phyloP scores from a whole-genome alignment of 306 rosid genomes.

The Fagus crenata region DNA sequence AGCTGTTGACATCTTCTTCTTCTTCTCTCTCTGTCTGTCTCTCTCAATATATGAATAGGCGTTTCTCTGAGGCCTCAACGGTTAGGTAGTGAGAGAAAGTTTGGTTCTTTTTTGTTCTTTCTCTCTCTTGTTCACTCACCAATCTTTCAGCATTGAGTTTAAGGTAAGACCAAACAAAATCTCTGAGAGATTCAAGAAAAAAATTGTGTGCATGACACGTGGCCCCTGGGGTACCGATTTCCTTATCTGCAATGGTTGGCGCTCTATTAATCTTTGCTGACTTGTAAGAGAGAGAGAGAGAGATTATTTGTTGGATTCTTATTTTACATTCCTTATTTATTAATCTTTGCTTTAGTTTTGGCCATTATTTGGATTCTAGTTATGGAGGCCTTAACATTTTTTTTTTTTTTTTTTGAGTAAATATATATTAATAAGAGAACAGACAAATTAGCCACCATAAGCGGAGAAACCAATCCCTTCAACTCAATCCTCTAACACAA shows the following conservation, averaged over 20 bases:
- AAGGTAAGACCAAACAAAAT: conserved; percentile 4
- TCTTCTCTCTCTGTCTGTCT: conserved; percentile 10
- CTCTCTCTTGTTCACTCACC: conserved; percentile 13
- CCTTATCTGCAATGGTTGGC: conserved; percentile 91
- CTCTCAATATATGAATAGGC: background rate
- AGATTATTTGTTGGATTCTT: too few relatives aligned
- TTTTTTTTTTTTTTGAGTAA: background rate
- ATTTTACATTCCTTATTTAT: too few relatives aligned
- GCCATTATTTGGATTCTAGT: too few relatives aligned
- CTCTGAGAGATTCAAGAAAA: conserved; percentile 18
- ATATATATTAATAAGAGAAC: too few relatives aligned
- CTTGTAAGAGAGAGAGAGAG: background rate
- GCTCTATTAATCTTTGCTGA: conserved; percentile 36
- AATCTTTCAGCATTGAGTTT: conserved; percentile 25
- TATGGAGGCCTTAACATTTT: too few relatives aligned
- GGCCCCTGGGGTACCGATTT: conserved; percentile 40
- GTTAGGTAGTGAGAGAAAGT: conserved; percentile 28
- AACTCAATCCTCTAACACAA: too few relatives aligned
- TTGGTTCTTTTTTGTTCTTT: background rate
- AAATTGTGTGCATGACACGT: conserved; percentile 48
- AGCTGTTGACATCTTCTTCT: conserved; percentile 58
- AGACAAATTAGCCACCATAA: too few relatives aligned
- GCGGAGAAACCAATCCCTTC: too few relatives aligned
- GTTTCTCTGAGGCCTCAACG: conserved; percentile 29
- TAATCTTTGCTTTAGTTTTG: too few relatives aligned